phyloP scores from a whole-genome alignment of 371 early-diverging fungal species.

The Smittium culicis region DNA sequence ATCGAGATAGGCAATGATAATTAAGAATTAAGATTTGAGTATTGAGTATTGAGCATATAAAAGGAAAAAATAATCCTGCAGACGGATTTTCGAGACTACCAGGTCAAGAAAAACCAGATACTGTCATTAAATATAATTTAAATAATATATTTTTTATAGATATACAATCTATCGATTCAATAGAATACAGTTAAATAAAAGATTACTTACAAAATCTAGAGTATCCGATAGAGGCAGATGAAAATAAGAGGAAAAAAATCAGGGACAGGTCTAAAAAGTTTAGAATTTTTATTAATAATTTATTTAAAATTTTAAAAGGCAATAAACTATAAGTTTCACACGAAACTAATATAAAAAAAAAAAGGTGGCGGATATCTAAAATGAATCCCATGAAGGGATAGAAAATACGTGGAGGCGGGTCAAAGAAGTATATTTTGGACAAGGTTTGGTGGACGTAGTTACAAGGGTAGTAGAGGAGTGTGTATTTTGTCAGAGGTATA shows the following conservation, averaged over 20 bases:
- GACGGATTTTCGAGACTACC: not conserved
- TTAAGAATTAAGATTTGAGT: not conserved
- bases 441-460: not conserved
- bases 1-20: not conserved
- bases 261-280: not conserved
- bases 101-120: not conserved
- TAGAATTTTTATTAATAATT: not conserved
- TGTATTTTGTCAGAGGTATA: not conserved
- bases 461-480: not conserved
- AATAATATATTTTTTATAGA: too few species aligned
- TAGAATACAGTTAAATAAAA: not conserved
- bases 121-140: not conserved
- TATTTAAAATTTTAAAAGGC: constrained; percentile 1
- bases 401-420: constrained; percentile 6
- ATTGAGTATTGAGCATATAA: not conserved
- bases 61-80: not conserved
- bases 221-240: not conserved
- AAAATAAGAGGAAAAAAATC: constrained; percentile 1
- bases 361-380: not conserved
- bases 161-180: not conserved
- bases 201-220: not conserved
- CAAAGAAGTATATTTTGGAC: constrained; percentile 1
- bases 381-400: constrained; percentile 4
- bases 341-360: not conserved
- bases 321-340: not conserved